Conservation (phyloP, 2,329 filamentous ascomycete genomes). For the Alternaria sp. region DNA sequence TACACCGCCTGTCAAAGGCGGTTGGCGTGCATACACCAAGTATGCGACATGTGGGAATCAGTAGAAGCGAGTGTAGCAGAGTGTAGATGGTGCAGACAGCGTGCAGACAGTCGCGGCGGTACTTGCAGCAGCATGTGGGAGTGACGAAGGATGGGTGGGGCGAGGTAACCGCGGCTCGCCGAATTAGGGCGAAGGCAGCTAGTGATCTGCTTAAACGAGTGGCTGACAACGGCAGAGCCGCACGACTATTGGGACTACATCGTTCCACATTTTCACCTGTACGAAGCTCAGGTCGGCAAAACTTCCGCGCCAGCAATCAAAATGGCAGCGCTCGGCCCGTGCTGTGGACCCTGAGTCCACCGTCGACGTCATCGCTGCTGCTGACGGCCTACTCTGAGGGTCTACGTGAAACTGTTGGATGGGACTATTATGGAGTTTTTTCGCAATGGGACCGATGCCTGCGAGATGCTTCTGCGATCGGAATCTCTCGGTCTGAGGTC, state of each 20-base stretch:
- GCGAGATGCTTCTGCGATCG: constrained; percentile 30
- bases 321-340: constrained; percentile 15
- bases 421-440: constrained; percentile 28
- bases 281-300: constrained; percentile 5
- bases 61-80: constrained; percentile 14
- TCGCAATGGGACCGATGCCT: constrained; percentile 15
- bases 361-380: constrained; percentile 35
- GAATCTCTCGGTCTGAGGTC: constrained; percentile 14
- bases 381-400: constrained; percentile 14
- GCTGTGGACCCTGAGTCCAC: constrained; percentile 36
- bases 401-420: constrained; percentile 42
- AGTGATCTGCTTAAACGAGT: constrained; percentile 6
- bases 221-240: constrained; percentile 19
- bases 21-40: constrained; percentile 9
- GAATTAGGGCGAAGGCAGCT: constrained; percentile 16
- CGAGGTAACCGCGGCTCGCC: constrained; percentile 24
- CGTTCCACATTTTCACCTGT: background rate
- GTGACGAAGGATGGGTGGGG: constrained; percentile 27
- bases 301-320: constrained; percentile 8
- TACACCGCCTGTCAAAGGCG: constrained; percentile 18
- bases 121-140: constrained; percentile 8
- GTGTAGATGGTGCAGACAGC: constrained; percentile 11
- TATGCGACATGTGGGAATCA: constrained; percentile 11
- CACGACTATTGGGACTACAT: constrained; percentile 6
- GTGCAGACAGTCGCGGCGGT: constrained; percentile 17